A percentile compares a stretch with the other conserved stretches of the same genome.
These are phyloP conservation scores for Fusarium chuoi DNA, from an alignment of 2,329 filamentous ascomycete genomes.

Conservation along the genomic window DNA sequence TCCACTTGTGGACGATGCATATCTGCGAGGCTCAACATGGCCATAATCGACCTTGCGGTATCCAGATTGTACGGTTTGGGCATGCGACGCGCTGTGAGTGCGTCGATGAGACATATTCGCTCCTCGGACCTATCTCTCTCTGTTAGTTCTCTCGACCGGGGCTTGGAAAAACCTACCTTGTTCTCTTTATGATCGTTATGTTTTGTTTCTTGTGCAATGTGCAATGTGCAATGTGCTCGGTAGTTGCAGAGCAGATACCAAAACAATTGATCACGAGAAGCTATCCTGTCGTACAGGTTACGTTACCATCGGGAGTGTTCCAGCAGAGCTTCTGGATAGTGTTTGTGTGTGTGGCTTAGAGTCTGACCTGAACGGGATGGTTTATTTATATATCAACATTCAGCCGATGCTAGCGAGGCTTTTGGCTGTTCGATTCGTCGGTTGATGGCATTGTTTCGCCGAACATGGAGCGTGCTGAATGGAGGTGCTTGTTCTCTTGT, in stretches of 20 bases:
- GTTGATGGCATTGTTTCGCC: constrained; percentile 21
- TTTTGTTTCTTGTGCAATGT: constrained; percentile 24
- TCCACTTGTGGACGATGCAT: not conserved
- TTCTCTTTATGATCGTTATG: not conserved
- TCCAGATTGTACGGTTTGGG: not conserved
- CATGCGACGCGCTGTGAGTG: constrained; percentile 1
- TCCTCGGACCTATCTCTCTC: constrained; percentile 3
- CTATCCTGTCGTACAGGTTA: constrained; percentile 37
- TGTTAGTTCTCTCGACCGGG: constrained; percentile 27
- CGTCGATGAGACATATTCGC: constrained; percentile 21
- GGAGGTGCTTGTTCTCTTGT: constrained; percentile 10
- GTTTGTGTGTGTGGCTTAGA: constrained; percentile 18
- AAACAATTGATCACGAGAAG: constrained; percentile 33
- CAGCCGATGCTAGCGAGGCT: not conserved
- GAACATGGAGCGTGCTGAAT: constrained; percentile 19
- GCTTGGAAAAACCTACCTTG: constrained; percentile 15
- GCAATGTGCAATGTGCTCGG: constrained; percentile 32
- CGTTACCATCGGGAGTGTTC: constrained; percentile 17
- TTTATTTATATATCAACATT: constrained; percentile 9
- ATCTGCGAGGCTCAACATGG: not conserved
- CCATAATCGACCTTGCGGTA: not conserved
- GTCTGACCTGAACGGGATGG: not conserved
- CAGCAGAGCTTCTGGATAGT: constrained; percentile 11
- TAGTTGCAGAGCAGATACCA: constrained; percentile 16
- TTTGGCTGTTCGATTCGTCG: not conserved